Evolutionary conservation across 352 stramenopile species (phyloP), one percentile per base, ranked within the genome.

Genomic region (Globisporangium yorkense): DNA sequence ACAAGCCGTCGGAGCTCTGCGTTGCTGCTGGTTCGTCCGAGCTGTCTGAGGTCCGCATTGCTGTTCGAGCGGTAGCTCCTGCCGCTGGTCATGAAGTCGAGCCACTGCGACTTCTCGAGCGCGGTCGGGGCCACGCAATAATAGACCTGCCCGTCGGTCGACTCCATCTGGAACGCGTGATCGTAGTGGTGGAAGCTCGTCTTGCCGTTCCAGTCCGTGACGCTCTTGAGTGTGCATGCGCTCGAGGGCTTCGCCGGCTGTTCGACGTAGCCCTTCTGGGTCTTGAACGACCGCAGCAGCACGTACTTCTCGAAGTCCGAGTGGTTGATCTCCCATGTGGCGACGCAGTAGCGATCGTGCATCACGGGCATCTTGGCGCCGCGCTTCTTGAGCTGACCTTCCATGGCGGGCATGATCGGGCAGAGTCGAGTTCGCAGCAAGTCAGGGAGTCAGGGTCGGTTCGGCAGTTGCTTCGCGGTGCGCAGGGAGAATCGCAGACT

Each of bases 301-400:
- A 89, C 73, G 54, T 63, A 82, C 56, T 76, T 77, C 51, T 62
- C 62, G 20, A 49, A 29, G 12, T 70, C 67, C 21, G 67, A 61
- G 13, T 56, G 57, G 61, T 85, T 68, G 50, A 84, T 35, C 48
- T 85, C 75, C 68, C 68, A 87, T 64, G 76, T 82, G 18, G 78
- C 79, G 53, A 94, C 81, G 56, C 84, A 94, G 63, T 94, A 94
- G 44, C 84, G 77, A 57, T 89, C 75, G 57, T 76, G 81, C 84
- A 92, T 94, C n/a, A 91, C 71, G 1, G 80, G 76, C 75, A 91
- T 73, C 18, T 78, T 87, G 18, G 64, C 66, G 54, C 67, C 72
- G 50, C 84, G 78, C 57, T 91, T 90, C 70, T 90, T 91, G 15
- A 94, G 67, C 44, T 65, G 53, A 8, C 84, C 82, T 50, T 94